Evolutionary conservation across 139 green algal genomes (phyloP), one percentile per base, ranked within the genome.

Genomic region (Axilococcus clingmanii): DNA sequence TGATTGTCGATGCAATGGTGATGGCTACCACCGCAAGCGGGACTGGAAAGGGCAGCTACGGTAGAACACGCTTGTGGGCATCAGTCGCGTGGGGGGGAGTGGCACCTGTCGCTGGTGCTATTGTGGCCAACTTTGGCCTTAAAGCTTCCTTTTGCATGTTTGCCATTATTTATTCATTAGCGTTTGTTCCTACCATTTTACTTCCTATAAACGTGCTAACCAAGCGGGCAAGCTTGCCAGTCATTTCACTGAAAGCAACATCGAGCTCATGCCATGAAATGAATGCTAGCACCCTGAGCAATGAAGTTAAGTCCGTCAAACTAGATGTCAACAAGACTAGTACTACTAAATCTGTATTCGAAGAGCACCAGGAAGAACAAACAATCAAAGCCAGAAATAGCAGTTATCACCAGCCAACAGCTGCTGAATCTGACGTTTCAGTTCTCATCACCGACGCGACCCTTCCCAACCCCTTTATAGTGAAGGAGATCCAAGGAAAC

Each of bases 1-100:
- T 42, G 0, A 22, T 66, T 2, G 17, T 61, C 1, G 59, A 66
- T 15, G 30, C 38, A 3, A 52, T 48, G 0, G 36, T 66, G 12
- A 35, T 54, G 35, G 48, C 59, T 2, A n/a, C n/a, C n/a, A n/a
- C n/a, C n/a, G n/a, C n/a, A n/a, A n/a, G n/a, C n/a, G 37, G 31
- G 7, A 24, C 50, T 28, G 35, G 35, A 17, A 52, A 66, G 19
- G 59, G 59, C 7, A 52, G 37, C 11, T 66, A 66, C 14, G 59
- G 59, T 2, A 29, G 40, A 3, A 31, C 32, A 15, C 30, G 57
- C 4, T 29, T 65, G 36, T 66, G 40, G 38, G 59, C 48, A 0
- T 48, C 27, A 25, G 19, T 66, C 3, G 59, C 48, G n/a, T 66
- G 59, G 59, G 59, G 59, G 12, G 30, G 11, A 11, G 43, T 22